phyloP scores from a whole-genome alignment of 805 yeast species.

The Tetrapisispora pingtungensis region DNA sequence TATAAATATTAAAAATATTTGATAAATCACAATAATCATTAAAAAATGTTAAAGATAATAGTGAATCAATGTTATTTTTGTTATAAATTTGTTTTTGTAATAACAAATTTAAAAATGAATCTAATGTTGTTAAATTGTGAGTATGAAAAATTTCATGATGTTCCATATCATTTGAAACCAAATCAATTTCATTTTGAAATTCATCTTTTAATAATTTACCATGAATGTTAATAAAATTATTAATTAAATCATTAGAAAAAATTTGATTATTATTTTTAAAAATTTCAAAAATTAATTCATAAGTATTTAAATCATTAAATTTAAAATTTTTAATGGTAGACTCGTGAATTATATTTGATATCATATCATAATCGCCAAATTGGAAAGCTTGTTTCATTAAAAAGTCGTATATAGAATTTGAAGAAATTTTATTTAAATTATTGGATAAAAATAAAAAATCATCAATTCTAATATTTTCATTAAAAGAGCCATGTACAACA shows the following conservation, averaged over 20 bases:
- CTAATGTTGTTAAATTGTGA: conserved; percentile 1
- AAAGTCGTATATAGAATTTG: conserved; percentile 2
- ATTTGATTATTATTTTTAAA: conserved; percentile 17
- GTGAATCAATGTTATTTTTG: neutral
- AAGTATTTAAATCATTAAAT: conserved; percentile 24
- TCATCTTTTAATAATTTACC: conserved; percentile 18
- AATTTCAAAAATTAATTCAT: conserved; percentile 28
- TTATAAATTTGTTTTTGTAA: neutral
- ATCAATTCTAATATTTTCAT: conserved; percentile 4
- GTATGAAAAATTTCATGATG: conserved; percentile 1
- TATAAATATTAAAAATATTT: conserved; percentile 1
- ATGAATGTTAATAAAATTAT: conserved; percentile 29
- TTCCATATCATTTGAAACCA: neutral
- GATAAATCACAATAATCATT: conserved; percentile 15
- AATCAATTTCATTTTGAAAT: neutral
- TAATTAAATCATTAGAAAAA: conserved; percentile 26
- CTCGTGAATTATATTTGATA: conserved; percentile 32
- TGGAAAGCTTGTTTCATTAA: conserved; percentile 6
- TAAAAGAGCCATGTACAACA: neutral
- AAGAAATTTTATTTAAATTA: neutral
- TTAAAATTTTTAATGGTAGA: conserved; percentile 29
- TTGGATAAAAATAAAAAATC: conserved; percentile 8
- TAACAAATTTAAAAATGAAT: conserved; percentile 1
- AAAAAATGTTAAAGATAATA: conserved; percentile 23
- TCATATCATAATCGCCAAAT: conserved; percentile 23